Evolutionary conservation across 1,284 basidiomycete genomes (phyloP).

Genomic region (Moesziomyces sp.): DNA sequence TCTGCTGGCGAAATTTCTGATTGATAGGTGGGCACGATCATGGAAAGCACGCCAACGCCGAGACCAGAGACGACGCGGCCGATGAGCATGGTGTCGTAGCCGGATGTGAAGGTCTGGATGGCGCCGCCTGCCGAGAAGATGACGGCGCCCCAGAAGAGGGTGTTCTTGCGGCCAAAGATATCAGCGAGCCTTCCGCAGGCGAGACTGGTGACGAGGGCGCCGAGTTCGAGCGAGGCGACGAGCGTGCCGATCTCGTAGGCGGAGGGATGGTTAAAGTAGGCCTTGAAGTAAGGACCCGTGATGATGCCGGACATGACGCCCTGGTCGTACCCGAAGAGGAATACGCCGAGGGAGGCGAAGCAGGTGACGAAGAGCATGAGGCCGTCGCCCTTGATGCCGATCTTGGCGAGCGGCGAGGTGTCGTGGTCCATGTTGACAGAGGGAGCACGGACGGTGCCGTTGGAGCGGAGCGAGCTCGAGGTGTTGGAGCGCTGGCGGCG

Average conservation of each 20-base stretch:
- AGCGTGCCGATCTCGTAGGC: constrained; percentile 74
- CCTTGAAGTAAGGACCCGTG: constrained; percentile 88
- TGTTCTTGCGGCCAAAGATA: constrained; percentile 84
- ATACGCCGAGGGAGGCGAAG: constrained; percentile 88
- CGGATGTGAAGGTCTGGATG: constrained; percentile 86
- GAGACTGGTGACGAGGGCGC: constrained; percentile 82
- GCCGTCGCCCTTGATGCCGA: constrained; percentile 59
- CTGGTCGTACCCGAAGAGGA: constrained; percentile 75
- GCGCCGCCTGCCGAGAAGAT: constrained; percentile 89
- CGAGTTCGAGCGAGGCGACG: constrained; percentile 87
- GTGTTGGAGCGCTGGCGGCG: constrained; percentile 26
- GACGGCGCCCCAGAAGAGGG: constrained; percentile 85
- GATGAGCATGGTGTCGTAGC: constrained; percentile 85
- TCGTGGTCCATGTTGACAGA: constrained; percentile 34
- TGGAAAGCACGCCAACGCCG: constrained; percentile 87
- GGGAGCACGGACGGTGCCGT: constrained; percentile 34
- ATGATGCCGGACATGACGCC: constrained; percentile 77
- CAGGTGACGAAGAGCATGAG: constrained; percentile 71
- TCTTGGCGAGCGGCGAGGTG: constrained; percentile 55
- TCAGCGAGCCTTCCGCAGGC: constrained; percentile 89
- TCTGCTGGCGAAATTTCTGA: constrained; percentile 94
- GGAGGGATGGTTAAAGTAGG: constrained; percentile 74
- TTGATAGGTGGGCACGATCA: constrained; percentile 97
- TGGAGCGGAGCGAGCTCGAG: constrained; percentile 28
- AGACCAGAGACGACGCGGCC: constrained; percentile 89